phyloP scores from a whole-genome alignment of 371 early-diverging fungal genomes.

The Rhizopus stolonifer region DNA sequence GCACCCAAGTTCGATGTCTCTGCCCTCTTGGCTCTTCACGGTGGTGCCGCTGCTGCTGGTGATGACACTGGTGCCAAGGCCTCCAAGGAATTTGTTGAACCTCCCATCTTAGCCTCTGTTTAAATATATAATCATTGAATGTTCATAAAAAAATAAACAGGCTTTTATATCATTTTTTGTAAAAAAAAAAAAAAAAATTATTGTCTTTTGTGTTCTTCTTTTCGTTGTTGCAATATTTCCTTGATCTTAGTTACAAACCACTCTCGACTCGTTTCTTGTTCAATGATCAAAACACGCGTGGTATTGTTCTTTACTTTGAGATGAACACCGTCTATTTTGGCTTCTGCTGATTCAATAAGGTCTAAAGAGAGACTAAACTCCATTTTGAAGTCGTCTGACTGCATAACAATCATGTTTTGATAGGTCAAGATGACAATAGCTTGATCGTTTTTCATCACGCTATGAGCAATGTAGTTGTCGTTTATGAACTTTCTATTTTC shows the following conservation, averaged over 20 bases:
- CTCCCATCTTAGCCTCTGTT: conserved; percentile 73
- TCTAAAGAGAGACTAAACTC: conserved; percentile 55
- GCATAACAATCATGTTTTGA: conserved; percentile 59
- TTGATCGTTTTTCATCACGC: conserved; percentile 49
- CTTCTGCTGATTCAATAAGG: conserved; percentile 7
- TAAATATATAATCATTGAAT: conserved; percentile 53
- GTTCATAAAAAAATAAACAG: not conserved
- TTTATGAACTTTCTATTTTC: conserved; percentile 75
- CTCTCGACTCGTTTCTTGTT: conserved; percentile 18
- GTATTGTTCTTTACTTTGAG: conserved; percentile 15
- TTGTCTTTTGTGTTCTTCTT: conserved; percentile 20
- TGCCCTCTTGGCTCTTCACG: conserved; percentile 97
- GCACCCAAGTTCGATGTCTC: conserved; percentile 93
- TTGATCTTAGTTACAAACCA: conserved; percentile 24
- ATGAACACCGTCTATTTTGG: conserved; percentile 11
- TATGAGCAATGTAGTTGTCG: conserved; percentile 87
- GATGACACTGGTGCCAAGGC: conserved; percentile 76
- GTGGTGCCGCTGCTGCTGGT: conserved; percentile 74
- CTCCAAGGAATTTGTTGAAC: conserved; percentile 83
- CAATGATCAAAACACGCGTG: conserved; percentile 8
- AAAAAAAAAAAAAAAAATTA: conserved; percentile 4
- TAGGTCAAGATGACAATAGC: conserved; percentile 67
- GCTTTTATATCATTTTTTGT: too few relatives aligned
- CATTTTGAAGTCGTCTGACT: conserved; percentile 55
- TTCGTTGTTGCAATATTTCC: conserved; percentile 8